These are phyloP conservation scores for Schizopora paradoxa DNA, from an alignment of 1,284 basidiomycete genomes.

Conservation along the genomic window DNA sequence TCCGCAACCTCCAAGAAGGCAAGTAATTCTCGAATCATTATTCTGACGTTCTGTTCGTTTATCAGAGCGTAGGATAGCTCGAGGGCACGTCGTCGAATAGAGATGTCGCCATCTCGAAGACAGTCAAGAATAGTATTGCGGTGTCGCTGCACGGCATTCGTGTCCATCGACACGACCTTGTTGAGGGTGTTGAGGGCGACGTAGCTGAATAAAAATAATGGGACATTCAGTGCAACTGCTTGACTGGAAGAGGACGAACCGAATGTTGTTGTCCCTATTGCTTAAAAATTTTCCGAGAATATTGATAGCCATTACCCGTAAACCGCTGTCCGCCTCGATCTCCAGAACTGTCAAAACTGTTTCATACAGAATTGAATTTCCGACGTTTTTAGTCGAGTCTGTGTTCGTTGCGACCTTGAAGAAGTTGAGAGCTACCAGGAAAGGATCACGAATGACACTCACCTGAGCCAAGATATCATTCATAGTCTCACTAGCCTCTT, in stretches of 20 bases:
- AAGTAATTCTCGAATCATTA: conserved; percentile 88
- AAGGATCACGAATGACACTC: conserved; percentile 16
- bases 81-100: conserved; percentile 92
- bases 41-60: conserved; percentile 91
- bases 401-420: conserved; percentile 94
- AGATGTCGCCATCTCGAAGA: conserved; percentile 97
- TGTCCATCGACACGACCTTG: conserved; percentile 98
- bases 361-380: conserved; percentile 97
- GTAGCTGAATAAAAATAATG: conserved; percentile 52
- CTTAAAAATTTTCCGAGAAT: conserved; percentile 98
- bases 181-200: conserved; percentile 98
- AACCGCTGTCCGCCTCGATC: conserved; percentile 93
- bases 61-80: conserved; percentile 98
- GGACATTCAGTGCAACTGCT: conserved; percentile 1
- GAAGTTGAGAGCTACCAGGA: background rate
- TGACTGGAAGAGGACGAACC: conserved; percentile 45
- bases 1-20: conserved; percentile 98
- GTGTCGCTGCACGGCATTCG: conserved; percentile 96
- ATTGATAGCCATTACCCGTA: conserved; percentile 99
- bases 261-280: conserved; percentile 98
- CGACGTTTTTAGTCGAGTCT: conserved; percentile 96
- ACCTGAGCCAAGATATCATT: conserved; percentile 98
- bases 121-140: conserved; percentile 98
- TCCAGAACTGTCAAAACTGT: conserved; percentile 97
- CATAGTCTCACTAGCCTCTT: conserved; percentile 90